Percentiles rank a stretch among this genome's conserved stretches.
Conservation (phyloP, 192 early-diverging fungal species). For the Rhizophlyctis rosea region DNA sequence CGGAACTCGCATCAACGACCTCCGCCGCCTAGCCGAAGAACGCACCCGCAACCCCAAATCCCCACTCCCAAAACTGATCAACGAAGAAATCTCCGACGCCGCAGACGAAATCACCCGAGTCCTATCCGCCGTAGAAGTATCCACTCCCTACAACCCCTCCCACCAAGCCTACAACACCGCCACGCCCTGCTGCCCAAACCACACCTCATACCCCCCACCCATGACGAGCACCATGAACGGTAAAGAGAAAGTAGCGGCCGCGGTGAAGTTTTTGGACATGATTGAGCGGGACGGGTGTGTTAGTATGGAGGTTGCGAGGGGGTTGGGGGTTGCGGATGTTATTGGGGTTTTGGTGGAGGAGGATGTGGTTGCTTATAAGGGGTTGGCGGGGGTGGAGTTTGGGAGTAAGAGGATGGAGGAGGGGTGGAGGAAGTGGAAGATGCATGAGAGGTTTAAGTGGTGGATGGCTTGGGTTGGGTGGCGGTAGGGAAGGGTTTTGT, state of each 20-base stretch:
- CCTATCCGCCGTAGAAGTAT: not conserved
- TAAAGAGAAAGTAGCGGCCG: not conserved
- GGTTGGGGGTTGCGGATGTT: not conserved
- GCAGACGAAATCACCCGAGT: not conserved
- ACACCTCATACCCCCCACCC: no score
- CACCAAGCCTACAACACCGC: no score
- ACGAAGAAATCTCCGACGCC: not conserved
- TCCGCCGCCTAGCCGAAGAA: not conserved
- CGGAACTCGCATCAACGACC: not conserved
- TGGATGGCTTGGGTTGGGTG: no score
- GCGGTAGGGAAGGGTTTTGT: no score
- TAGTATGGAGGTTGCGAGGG: not conserved
- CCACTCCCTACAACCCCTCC: no score
- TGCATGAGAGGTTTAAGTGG: no score
- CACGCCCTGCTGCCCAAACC: no score
- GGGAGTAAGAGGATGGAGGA: not conserved
- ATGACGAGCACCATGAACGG: no score
- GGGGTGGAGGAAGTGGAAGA: not conserved
- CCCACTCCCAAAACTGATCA: not conserved
- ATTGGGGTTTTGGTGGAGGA: not conserved
- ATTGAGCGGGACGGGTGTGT: not conserved
- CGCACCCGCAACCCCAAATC: not conserved
- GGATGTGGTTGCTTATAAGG: not conserved
- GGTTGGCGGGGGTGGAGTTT: not conserved
- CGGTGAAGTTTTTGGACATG: not conserved